A percentile compares a stretch with the other conserved stretches of the same genome.
These are phyloP conservation scores for Hygrophorus russula DNA, from an alignment of 768 basidiomycete genomes.

Conservation along the genomic window DNA sequence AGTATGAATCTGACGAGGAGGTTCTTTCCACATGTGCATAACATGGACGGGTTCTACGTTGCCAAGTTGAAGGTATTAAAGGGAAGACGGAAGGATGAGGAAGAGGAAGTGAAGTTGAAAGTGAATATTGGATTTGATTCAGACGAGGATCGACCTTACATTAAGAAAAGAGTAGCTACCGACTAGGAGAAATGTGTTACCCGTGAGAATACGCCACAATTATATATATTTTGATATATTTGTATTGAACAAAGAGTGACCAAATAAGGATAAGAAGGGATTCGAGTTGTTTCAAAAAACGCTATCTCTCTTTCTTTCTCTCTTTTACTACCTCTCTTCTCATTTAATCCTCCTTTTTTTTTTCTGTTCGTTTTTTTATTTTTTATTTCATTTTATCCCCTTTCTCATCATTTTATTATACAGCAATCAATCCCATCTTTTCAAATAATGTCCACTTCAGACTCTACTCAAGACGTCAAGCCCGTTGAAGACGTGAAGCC, in stretches of 20 bases:
- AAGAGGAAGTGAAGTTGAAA: constrained; percentile 18
- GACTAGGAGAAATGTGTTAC: too few relatives aligned
- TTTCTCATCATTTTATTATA: constrained; percentile 9
- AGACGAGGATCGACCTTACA: constrained; percentile 63
- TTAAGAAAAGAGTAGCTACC: too few relatives aligned
- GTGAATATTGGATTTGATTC: constrained; percentile 57
- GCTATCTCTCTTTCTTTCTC: constrained; percentile 48
- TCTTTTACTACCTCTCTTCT: constrained; percentile 41
- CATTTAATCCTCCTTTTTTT: constrained; percentile 12
- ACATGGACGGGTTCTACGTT: constrained; percentile 99
- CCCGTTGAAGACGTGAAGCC: constrained; percentile 45
- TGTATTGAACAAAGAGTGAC: background rate
- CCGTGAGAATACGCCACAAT: background rate
- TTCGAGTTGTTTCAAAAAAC: constrained; percentile 30
- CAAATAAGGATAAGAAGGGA: constrained; percentile 16
- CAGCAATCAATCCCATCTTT: constrained; percentile 45
- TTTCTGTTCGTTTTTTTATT: constrained; percentile 2
- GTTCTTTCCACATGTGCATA: constrained; percentile 96
- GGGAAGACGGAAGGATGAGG: constrained; percentile 46
- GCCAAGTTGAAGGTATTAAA: constrained; percentile 97
- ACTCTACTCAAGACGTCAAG: constrained; percentile 32
- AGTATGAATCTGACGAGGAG: constrained; percentile 74
- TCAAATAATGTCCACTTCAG: constrained; percentile 79
- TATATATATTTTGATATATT: too few relatives aligned
- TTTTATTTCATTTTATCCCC: background rate